phyloP scores from a whole-genome alignment of 352 stramenopile species.

The Phytophthora quininea region DNA sequence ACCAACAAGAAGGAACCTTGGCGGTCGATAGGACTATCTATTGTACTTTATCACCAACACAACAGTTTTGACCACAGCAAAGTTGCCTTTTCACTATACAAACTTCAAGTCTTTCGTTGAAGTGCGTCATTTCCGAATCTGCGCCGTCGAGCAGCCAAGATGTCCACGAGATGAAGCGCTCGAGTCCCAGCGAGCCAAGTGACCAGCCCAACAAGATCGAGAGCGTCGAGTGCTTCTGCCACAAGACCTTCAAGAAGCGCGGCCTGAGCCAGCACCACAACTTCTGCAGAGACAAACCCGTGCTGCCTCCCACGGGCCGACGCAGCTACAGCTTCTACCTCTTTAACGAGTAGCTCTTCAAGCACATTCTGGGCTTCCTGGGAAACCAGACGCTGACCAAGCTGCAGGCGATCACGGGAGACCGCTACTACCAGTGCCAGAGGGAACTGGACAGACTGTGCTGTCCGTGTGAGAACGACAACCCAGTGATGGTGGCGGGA shows the following conservation, averaged over 20 bases:
- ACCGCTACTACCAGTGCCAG: neutral
- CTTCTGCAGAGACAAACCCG: neutral
- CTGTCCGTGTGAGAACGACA: slow-evolving; percentile 3
- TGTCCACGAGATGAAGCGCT: neutral
- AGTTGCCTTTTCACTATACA: no score
- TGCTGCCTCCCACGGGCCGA: no score
- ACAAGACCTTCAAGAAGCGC: neutral
- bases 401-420: neutral
- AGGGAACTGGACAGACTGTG: neutral
- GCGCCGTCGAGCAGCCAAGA: no score
- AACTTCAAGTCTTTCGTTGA: no score
- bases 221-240: neutral
- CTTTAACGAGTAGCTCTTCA: neutral
- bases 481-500: neutral
- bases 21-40: slow-evolving; percentile 34
- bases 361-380: slow-evolving; percentile 5
- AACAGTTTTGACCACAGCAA: slow-evolving; percentile 29
- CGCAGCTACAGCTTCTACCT: neutral
- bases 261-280: neutral
- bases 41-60: slow-evolving; percentile 33
- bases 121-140: no score
- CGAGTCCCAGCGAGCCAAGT: neutral
- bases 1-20: slow-evolving; percentile 29
- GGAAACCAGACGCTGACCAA: slow-evolving; percentile 6
- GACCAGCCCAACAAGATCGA: neutral